A percentile compares a stretch with the other conserved stretches of the same genome.
Conservation (phyloP, 2,329 filamentous ascomycete species). For the Fusarium sp. region DNA sequence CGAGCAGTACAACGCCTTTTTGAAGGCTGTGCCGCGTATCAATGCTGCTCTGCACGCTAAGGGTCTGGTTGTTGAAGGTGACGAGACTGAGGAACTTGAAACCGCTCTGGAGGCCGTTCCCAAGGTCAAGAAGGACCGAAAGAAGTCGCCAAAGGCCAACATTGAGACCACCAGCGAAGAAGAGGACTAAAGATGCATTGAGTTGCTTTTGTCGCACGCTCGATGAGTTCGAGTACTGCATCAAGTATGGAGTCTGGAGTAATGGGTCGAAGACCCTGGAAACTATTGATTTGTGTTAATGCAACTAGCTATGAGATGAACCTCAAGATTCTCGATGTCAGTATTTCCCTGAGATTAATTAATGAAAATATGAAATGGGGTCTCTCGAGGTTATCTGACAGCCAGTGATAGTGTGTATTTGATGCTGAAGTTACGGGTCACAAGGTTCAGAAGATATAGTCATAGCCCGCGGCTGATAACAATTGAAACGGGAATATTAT, state of each 20-base stretch:
- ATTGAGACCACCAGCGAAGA: slow-evolving; percentile 74
- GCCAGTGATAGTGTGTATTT: too few relatives aligned
- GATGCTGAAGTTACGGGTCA: background rate
- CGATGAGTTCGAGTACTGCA: slow-evolving; percentile 1
- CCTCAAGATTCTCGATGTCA: background rate
- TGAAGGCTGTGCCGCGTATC: slow-evolving; percentile 69
- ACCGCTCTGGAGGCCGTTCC: slow-evolving; percentile 48
- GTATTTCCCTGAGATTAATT: background rate
- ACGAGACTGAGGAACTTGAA: slow-evolving; percentile 49
- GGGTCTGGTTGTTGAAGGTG: slow-evolving; percentile 59
- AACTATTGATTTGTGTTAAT: slow-evolving; percentile 12
- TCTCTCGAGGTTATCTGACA: background rate
- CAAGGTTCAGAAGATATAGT: background rate
- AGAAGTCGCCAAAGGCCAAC: slow-evolving; percentile 65
- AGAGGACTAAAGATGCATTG: slow-evolving; percentile 54
- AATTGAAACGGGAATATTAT: background rate
- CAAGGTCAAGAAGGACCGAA: slow-evolving; percentile 55
- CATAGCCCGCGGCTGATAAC: background rate
- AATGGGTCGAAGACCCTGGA: slow-evolving; percentile 6
- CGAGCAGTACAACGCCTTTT: slow-evolving; percentile 70
- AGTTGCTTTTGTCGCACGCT: slow-evolving; percentile 1
- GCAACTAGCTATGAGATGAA: background rate
- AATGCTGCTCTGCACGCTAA: slow-evolving; percentile 66
- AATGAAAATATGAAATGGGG: background rate
- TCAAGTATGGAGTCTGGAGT: slow-evolving; percentile 43